A percentile compares a stretch with the other conserved stretches of the same genome.
These are phyloP conservation scores for Cyclotella choctawhatcheeana DNA, from an alignment of 108 stramenopile genomes.

Conservation along the genomic window DNA sequence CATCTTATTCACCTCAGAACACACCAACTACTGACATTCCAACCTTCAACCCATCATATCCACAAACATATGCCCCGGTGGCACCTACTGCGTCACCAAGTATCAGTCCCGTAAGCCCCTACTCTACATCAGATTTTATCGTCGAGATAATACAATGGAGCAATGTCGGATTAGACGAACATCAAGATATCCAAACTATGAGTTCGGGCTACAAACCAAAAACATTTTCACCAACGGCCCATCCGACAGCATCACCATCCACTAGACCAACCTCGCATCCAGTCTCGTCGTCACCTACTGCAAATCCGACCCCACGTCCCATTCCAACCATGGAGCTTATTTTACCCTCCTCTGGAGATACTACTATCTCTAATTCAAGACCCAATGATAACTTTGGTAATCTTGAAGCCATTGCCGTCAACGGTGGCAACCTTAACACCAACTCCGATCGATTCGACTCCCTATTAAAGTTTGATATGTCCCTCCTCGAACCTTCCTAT, in stretches of 20 bases:
- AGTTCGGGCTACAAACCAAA: background rate
- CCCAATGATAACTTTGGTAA: constrained; percentile 4
- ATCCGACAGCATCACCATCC: background rate
- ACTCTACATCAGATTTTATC: constrained; percentile 6
- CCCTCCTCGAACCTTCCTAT: background rate
- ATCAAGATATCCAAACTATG: background rate
- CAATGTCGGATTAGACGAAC: constrained; percentile 1
- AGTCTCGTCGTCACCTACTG: background rate
- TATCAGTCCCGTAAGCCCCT: background rate
- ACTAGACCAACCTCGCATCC: background rate
- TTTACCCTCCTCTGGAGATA: background rate
- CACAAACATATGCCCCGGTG: background rate
- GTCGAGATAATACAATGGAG: background rate
- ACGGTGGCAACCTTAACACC: constrained; percentile 1
- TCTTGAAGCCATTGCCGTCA: constrained; percentile 3
- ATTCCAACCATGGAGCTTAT: constrained; percentile 4
- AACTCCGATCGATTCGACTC: constrained; percentile 8
- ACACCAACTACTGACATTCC: background rate
- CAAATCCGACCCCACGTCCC: background rate
- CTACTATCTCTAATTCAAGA: background rate
- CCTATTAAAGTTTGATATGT: constrained; percentile 3
- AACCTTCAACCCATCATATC: background rate
- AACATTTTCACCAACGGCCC: background rate
- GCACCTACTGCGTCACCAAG: background rate
- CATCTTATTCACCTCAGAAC: no score